phyloP scores from a whole-genome alignment of 176 grass and related monocot species.

The Lolium rigidum region DNA sequence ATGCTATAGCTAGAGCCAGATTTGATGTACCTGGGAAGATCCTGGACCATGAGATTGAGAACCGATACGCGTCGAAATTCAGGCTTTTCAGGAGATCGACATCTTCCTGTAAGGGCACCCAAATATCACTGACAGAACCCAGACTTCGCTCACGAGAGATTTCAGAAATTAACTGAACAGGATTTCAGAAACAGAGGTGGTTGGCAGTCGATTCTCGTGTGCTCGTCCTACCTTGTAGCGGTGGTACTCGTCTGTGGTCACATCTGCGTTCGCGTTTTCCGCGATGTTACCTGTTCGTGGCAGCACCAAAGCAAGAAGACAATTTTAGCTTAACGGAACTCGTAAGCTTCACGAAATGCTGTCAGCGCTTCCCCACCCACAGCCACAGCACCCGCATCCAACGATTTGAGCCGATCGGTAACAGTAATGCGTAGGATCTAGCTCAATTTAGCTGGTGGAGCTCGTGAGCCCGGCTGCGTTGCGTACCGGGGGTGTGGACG shows the following conservation, averaged over 20 bases:
- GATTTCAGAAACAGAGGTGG: constrained; percentile 1
- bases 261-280: constrained; percentile 57
- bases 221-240: constrained; percentile 53
- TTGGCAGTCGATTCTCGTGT: not conserved
- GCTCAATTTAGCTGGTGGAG: not conserved
- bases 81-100: constrained; percentile 67
- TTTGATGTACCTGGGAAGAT: constrained; percentile 57
- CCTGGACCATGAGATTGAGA: constrained; percentile 88
- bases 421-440: not conserved
- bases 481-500: constrained; percentile 61
- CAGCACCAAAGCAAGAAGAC: not conserved
- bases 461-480: not conserved
- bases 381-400: no score
- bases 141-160: not conserved
- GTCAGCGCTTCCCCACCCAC: no score
- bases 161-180: not conserved
- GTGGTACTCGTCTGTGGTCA: constrained; percentile 70
- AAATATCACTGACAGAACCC: constrained; percentile 3
- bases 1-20: not conserved
- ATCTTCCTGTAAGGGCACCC: constrained; percentile 42
- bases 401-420: not conserved
- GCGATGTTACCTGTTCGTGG: constrained; percentile 55
- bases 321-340: constrained; percentile 1
- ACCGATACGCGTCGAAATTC: constrained; percentile 79
- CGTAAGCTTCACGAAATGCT: not conserved